Percentiles rank a stretch among this genome's conserved stretches.
Conservation (phyloP, 2,329 filamentous ascomycete species). For the Fusarium dlaminii region DNA sequence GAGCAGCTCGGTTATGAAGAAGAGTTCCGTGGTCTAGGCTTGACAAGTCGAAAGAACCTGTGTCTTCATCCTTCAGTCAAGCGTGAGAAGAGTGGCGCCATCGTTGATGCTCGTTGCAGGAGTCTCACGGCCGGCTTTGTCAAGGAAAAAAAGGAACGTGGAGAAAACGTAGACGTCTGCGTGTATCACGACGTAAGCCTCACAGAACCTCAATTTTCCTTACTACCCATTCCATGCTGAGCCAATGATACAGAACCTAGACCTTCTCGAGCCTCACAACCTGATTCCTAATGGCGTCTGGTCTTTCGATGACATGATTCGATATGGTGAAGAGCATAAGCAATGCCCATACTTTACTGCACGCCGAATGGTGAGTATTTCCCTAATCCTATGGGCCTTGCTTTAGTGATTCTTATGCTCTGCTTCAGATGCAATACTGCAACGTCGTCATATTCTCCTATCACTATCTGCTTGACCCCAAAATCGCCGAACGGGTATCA, state of each 20-base stretch:
- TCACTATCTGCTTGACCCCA: constrained; percentile 96
- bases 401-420: neutral
- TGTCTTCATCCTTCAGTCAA: constrained; percentile 97
- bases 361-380: constrained; percentile 78
- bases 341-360: constrained; percentile 98
- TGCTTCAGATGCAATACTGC: constrained; percentile 88
- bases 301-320: constrained; percentile 88
- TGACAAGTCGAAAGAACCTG: constrained; percentile 97
- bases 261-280: constrained; percentile 93
- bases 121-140: constrained; percentile 97
- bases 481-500: constrained; percentile 95
- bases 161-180: constrained; percentile 93
- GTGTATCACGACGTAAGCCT: constrained; percentile 86
- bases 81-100: constrained; percentile 90
- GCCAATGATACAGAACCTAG: constrained; percentile 73
- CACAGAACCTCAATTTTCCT: neutral
- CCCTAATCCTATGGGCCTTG: neutral
- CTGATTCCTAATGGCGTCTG: constrained; percentile 94
- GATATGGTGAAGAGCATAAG: constrained; percentile 93
- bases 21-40: constrained; percentile 89
- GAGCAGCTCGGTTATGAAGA: constrained; percentile 90
- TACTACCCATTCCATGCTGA: constrained; percentile 8
- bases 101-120: constrained; percentile 95
- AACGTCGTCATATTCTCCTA: constrained; percentile 99
- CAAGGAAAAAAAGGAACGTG: constrained; percentile 95